These are phyloP conservation scores for Diaporthe eres DNA, from an alignment of 2,329 filamentous ascomycete species.

Conservation along the genomic window DNA sequence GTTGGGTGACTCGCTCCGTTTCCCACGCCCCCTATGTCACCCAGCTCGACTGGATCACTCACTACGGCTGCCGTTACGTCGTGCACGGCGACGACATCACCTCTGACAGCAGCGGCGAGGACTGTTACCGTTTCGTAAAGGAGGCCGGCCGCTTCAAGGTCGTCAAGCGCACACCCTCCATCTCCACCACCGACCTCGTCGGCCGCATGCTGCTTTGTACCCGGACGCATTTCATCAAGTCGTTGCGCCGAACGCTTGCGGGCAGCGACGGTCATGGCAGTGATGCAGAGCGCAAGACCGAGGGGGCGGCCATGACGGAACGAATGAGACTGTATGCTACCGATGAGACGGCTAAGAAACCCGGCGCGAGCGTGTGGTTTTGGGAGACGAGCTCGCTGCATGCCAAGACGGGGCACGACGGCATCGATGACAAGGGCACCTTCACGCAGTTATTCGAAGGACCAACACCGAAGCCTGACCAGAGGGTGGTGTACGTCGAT, in stretches of 20 bases:
- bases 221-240: conserved; percentile 92
- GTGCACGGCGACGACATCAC: conserved; percentile 98
- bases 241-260: conserved; percentile 76
- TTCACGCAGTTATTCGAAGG: conserved; percentile 81
- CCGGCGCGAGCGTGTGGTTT: conserved; percentile 88
- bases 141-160: conserved; percentile 94
- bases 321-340: conserved; percentile 89
- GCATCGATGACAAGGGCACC: conserved; percentile 72
- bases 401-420: conserved; percentile 57
- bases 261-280: conserved; percentile 82
- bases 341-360: conserved; percentile 83
- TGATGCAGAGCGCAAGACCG: conserved; percentile 72
- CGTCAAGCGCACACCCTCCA: conserved; percentile 95
- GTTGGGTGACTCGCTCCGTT: conserved; percentile 90
- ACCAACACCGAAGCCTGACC: conserved; percentile 79
- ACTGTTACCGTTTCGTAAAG: conserved; percentile 99
- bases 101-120: conserved; percentile 91
- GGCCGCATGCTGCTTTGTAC: conserved; percentile 98
- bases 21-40: conserved; percentile 95
- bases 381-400: conserved; percentile 73
- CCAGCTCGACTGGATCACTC: conserved; percentile 90
- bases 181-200: conserved; percentile 98
- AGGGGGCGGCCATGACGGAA: conserved; percentile 79
- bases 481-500: conserved; percentile 93
- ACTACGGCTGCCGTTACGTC: conserved; percentile 95